Conservation (phyloP, 768 basidiomycete species). For the Rhizopogon sp. region DNA sequence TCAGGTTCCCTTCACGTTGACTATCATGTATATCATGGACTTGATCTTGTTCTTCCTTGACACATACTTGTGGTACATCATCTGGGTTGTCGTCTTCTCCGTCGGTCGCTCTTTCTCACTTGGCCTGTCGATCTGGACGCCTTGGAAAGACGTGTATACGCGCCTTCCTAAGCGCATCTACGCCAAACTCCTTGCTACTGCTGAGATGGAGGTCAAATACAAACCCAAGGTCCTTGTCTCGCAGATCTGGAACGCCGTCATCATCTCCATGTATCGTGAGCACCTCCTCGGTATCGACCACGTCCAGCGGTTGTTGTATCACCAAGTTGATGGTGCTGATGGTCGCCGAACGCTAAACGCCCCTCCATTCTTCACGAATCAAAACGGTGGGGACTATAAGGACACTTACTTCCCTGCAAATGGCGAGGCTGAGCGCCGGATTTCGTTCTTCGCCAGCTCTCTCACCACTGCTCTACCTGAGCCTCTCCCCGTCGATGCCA, state of each 20-base stretch:
- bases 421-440: conserved; percentile 94
- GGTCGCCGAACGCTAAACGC: conserved; percentile 91
- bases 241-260: conserved; percentile 99
- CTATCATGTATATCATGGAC: conserved; percentile 99
- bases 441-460: conserved; percentile 98
- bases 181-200: conserved; percentile 92
- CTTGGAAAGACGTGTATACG: conserved; percentile 97
- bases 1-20: conserved; percentile 89
- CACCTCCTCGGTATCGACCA: conserved; percentile 97
- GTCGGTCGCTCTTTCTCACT: conserved; percentile 86
- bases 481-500: conserved; percentile 92
- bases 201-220: conserved; percentile 99
- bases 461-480: conserved; percentile 94
- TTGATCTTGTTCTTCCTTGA: conserved; percentile 97
- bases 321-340: conserved; percentile 88
- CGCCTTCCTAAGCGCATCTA: conserved; percentile 97
- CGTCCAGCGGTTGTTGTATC: conserved; percentile 94
- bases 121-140: conserved; percentile 97
- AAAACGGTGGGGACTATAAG: conserved; percentile 65
- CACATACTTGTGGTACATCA: conserved; percentile 99
- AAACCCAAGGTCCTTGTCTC: conserved; percentile 99
- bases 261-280: conserved; percentile 99
- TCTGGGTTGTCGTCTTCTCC: conserved; percentile 96
- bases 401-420: conserved; percentile 90
- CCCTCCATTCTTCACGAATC: conserved; percentile 97